Evolutionary conservation across 164 flowering plant genomes (phyloP).

Genomic region (Chimonanthus praecox): DNA sequence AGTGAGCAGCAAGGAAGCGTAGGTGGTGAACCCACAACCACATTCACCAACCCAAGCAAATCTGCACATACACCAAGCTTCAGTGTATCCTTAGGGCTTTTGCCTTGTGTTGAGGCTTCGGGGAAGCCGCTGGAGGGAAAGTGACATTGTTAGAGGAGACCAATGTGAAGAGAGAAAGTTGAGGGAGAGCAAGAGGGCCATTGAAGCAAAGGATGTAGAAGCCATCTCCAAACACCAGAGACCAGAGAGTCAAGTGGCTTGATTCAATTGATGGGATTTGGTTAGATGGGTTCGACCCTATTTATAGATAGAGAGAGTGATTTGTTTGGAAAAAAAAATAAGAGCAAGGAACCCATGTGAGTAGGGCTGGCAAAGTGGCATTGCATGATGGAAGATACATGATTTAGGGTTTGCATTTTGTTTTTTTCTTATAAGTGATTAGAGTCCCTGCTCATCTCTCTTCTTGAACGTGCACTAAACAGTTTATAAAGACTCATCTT

Average conservation of each 20-base stretch:
- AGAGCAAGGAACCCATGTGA: neutral
- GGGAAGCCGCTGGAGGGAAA: constrained; percentile 32
- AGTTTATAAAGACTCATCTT: too few relatives aligned
- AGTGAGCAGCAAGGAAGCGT: constrained; percentile 56
- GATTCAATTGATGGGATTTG: too few relatives aligned
- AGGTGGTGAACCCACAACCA: constrained; percentile 49
- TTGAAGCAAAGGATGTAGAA: constrained; percentile 29
- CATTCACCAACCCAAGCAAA: constrained; percentile 36
- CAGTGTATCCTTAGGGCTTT: constrained; percentile 54
- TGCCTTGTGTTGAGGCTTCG: constrained; percentile 12
- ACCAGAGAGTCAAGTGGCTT: constrained; percentile 3
- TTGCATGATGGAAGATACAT: too few relatives aligned
- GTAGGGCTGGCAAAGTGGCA: neutral
- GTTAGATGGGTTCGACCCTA: too few relatives aligned
- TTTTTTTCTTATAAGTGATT: neutral
- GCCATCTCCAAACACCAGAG: constrained; percentile 30
- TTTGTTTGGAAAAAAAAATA: neutral
- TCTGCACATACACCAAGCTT: constrained; percentile 66
- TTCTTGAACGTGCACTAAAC: neutral
- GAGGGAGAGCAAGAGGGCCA: constrained; percentile 41
- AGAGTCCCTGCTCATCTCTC: neutral
- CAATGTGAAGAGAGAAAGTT: constrained; percentile 61
- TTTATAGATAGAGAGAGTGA: too few relatives aligned
- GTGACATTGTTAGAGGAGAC: constrained; percentile 34
- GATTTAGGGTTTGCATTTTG: neutral